Base-by-base conservation (phyloP, 768 basidiomycete genomes). In the Calocybe gangraenosa region DNA sequence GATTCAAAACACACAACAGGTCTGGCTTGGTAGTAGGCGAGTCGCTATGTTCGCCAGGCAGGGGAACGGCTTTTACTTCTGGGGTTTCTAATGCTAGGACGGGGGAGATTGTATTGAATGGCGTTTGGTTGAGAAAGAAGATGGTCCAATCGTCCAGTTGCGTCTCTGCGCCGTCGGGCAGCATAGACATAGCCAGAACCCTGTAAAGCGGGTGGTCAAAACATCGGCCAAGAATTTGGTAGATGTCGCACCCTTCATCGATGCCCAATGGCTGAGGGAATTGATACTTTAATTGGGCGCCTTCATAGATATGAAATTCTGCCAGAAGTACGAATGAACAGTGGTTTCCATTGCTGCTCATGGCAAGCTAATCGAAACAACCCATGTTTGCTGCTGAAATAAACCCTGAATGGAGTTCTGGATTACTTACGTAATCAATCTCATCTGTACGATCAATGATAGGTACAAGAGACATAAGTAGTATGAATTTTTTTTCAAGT, bases 251-350 rank as follows among this genome's bases (percentile, higher is more conserved):
- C 94, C 91, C 87, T 64, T 95, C 92, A 75, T 98, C 91, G 46
- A 90, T 82, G 8, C 95, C 96, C 28, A 96, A 74, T 10, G 92
- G 90, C 58, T 89, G 89, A 8, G 96, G 96, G 60, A 95, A 97
- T 66, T 98, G 92, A 64, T 96, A 94, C 33, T 91, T 87, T 51
- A 99, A 74, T 52, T 92, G 87, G 2, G 94, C 89, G 25, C 96
- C 96, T 46, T 87, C 81, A 60, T 92, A 84, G 52, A 99, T 97
- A 71, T 99, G 91, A 69, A 99, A 99, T 64, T 98, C 96, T n/a
- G 96, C 96, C 42, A 98, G 79, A 38, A 99, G 75, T 48, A 96
- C 87, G 67, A 94, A 97, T 15, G 92, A 90, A 55, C 87, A 89
- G 63, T 90, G 87, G 47, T 87, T 79, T 32, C 79, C 77, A 68